Percentiles rank a stretch among this genome's conserved stretches.
Conservation (phyloP, 2,329 filamentous ascomycete species). For the Periconia sp. region DNA sequence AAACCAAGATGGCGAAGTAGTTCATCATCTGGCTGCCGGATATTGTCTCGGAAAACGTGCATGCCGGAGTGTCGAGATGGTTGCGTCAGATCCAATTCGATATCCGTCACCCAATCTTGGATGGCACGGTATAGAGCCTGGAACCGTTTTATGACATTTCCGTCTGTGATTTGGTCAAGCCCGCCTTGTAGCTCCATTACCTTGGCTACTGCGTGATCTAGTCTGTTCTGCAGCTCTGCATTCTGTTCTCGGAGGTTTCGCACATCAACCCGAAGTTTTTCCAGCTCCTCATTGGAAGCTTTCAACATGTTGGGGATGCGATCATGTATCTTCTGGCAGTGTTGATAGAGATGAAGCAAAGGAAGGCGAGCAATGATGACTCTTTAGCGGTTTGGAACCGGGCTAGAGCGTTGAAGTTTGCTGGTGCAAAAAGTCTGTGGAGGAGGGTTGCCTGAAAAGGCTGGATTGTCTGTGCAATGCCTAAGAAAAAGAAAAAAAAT, state of each 20-base stretch:
- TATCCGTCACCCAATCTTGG: background rate
- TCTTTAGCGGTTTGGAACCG: too few relatives aligned
- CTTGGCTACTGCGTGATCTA: background rate
- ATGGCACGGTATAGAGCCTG: background rate
- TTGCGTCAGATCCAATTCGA: background rate
- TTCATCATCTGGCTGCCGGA: background rate
- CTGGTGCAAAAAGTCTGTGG: too few relatives aligned
- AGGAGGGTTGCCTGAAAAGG: too few relatives aligned
- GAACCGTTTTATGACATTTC: slow-evolving; percentile 1
- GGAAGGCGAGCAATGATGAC: too few relatives aligned
- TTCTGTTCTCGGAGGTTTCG: background rate
- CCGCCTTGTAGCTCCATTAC: slow-evolving; percentile 1
- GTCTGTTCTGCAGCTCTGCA: background rate
- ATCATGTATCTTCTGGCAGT: background rate
- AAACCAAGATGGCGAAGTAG: background rate
- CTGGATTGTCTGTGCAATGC: too few relatives aligned
- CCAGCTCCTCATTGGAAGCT: background rate
- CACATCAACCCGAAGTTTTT: background rate
- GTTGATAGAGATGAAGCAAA: too few relatives aligned
- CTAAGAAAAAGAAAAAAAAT: too few relatives aligned
- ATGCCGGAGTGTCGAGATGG: background rate
- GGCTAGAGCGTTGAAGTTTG: too few relatives aligned
- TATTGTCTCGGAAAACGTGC: background rate
- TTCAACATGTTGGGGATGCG: background rate
- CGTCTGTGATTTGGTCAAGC: slow-evolving; percentile 2